Base-by-base conservation (phyloP, 495 filamentous ascomycete species). In the Sabuloglossum arenarium region DNA sequence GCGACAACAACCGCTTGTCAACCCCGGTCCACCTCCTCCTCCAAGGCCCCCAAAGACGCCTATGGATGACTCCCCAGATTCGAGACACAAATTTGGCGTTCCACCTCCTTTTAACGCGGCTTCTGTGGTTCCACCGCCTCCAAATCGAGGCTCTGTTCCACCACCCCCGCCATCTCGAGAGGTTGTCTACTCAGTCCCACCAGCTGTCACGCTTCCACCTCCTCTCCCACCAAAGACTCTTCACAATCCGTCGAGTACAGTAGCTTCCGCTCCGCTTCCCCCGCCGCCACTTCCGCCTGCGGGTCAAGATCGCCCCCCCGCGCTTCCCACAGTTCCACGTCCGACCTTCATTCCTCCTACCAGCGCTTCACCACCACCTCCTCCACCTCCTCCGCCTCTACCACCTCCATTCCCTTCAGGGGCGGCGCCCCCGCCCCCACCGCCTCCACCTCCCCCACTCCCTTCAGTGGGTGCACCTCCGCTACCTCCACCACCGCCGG, bases 11-110 rank as follows among this genome's bases (percentile, higher is more conserved):
- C 78, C 83, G 42, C 58, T 69, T 27, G 82, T 82, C 11, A 69
- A 65, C 34, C 72, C 83, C 23, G 87, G 81, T 1, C 86, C 89
- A 19, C 84, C 86, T 3, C 87, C 88, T 32, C 88, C 88, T 21
- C 88, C 88, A 8, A 74, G 86, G 61, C 88, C 89, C 37, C 85
- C 89, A 1, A 96, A 96, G 68, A 84, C 79, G 3, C 85, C 87
- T 3, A 71, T 88, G 62, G 85, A 90, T 30, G 85, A 88, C 21
- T 62, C 70, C 19, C 57, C 65, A 61, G 65, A 75, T 16, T 66
- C 73, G 21, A 45, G 63, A 39, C 69, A 72, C 29, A 82, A 71
- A 59, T 86, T 84, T 64, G 78, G 75, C 23, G 88, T 96, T 14
- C 88, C 91, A 29, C 90, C 90, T 19, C 81, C 85, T 23, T 94